Conservation (phyloP, 2,329 filamentous ascomycete genomes). For the Didymosphaeria variabile region DNA sequence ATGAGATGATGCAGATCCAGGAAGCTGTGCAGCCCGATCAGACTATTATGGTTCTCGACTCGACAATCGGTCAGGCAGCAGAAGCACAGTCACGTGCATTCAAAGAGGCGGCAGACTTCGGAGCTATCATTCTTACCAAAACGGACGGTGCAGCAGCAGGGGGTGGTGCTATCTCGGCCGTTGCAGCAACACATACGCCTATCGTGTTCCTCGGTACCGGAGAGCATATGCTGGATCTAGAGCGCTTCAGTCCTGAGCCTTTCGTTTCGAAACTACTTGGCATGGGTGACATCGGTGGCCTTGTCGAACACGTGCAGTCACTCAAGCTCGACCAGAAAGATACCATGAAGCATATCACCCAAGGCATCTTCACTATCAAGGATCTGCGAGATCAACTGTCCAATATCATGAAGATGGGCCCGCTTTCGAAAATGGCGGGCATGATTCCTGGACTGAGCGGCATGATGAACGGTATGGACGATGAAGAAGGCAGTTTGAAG, state of each 20-base stretch:
- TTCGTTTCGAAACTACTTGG: conserved; percentile 94
- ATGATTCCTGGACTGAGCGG: conserved; percentile 97
- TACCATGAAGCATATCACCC: conserved; percentile 98
- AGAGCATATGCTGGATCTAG: conserved; percentile 95
- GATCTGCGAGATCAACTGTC: conserved; percentile 94
- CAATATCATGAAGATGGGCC: conserved; percentile 99
- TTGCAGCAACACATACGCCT: conserved; percentile 93
- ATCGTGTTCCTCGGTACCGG: conserved; percentile 98
- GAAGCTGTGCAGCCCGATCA: conserved; percentile 89
- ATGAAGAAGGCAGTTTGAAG: conserved; percentile 93
- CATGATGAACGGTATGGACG: conserved; percentile 95
- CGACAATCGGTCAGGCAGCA: conserved; percentile 94
- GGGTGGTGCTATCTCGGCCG: conserved; percentile 96
- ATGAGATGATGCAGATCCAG: conserved; percentile 98
- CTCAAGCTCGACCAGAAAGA: conserved; percentile 97
- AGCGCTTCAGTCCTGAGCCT: conserved; percentile 89
- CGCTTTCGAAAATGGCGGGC: conserved; percentile 93
- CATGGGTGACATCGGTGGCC: conserved; percentile 95
- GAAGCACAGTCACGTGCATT: conserved; percentile 95
- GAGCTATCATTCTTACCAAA: conserved; percentile 98
- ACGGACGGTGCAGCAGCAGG: conserved; percentile 95
- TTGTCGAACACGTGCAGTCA: conserved; percentile 96
- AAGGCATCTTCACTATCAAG: conserved; percentile 94
- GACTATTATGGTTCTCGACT: conserved; percentile 97
- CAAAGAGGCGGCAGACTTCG: conserved; percentile 96